These are phyloP conservation scores for Globisporangium orthogonon DNA, from an alignment of 352 stramenopile species.

Conservation along the genomic window DNA sequence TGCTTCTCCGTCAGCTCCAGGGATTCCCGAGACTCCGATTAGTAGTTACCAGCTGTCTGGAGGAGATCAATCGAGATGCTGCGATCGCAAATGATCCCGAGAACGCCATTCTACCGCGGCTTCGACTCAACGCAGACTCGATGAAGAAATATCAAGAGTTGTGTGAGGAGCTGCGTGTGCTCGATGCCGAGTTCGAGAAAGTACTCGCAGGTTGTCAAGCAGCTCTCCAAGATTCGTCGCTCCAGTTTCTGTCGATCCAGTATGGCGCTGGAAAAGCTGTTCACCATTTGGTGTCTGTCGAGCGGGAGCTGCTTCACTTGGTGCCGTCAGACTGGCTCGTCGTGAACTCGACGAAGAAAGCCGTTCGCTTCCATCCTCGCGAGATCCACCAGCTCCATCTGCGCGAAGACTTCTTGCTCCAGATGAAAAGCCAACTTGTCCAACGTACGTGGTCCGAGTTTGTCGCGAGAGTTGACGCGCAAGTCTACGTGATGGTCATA, in stretches of 20 bases:
- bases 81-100: not conserved
- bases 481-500: not conserved
- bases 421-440: constrained; percentile 28
- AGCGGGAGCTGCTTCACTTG: constrained; percentile 4
- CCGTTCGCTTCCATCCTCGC: constrained; percentile 34
- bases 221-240: constrained; percentile 13
- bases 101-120: not conserved
- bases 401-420: constrained; percentile 20
- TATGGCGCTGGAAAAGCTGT: constrained; percentile 19
- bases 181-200: not conserved
- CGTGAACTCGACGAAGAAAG: constrained; percentile 36
- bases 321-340: constrained; percentile 35
- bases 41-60: not conserved
- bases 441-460: constrained; percentile 1
- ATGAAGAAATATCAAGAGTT: not conserved
- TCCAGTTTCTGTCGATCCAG: constrained; percentile 23
- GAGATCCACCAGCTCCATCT: constrained; percentile 31
- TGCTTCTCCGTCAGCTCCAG: not conserved
- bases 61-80: not conserved
- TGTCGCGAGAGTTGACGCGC: not conserved
- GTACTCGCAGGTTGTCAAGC: not conserved
- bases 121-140: not conserved
- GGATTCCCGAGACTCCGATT: not conserved
- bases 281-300: constrained; percentile 15
- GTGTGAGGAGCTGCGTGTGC: not conserved